A percentile compares a stretch with the other conserved stretches of the same genome.
phyloP scores from a whole-genome alignment of 805 yeast genomes.

The Ogataea ramenticola region DNA sequence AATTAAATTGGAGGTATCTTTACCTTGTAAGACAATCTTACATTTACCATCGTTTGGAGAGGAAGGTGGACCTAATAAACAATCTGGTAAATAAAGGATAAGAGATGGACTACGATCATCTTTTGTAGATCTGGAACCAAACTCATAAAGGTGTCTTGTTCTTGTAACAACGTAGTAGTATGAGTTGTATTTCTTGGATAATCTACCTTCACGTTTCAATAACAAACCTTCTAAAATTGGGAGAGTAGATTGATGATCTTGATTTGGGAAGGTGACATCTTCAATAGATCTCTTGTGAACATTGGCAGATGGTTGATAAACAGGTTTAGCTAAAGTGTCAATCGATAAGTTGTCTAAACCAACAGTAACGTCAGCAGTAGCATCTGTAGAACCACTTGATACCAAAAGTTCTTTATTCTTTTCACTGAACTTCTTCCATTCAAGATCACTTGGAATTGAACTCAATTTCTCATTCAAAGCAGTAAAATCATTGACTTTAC shows the following conservation, averaged over 20 bases:
- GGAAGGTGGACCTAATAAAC: slow-evolving; percentile 29
- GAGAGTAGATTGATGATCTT: slow-evolving; percentile 29
- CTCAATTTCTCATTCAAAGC: slow-evolving; percentile 24
- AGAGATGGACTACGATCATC: slow-evolving; percentile 22
- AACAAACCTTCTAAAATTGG: slow-evolving; percentile 44
- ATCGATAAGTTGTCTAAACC: neutral
- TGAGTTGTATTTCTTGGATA: slow-evolving; percentile 34
- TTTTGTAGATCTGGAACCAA: slow-evolving; percentile 33
- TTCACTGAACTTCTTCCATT: slow-evolving; percentile 36
- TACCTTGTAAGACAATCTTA: slow-evolving; percentile 36
- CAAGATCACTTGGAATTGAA: slow-evolving; percentile 30
- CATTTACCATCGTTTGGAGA: slow-evolving; percentile 25
- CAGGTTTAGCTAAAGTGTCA: slow-evolving; percentile 6
- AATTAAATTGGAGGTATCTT: slow-evolving; percentile 28
- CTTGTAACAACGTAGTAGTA: slow-evolving; percentile 42
- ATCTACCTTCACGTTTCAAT: slow-evolving; percentile 35
- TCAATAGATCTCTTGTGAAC: slow-evolving; percentile 29
- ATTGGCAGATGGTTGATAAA: slow-evolving; percentile 7
- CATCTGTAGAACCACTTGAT: slow-evolving; percentile 17
- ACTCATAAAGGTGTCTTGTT: slow-evolving; percentile 37
- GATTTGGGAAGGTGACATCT: slow-evolving; percentile 30
- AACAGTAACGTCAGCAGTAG: neutral
- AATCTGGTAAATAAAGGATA: slow-evolving; percentile 3
- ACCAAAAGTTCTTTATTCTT: slow-evolving; percentile 28
- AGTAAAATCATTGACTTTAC: slow-evolving; percentile 21